These are phyloP conservation scores for Rhizoclosmatium sp. DNA, from an alignment of 192 early-diverging fungal genomes.

Conservation along the genomic window DNA sequence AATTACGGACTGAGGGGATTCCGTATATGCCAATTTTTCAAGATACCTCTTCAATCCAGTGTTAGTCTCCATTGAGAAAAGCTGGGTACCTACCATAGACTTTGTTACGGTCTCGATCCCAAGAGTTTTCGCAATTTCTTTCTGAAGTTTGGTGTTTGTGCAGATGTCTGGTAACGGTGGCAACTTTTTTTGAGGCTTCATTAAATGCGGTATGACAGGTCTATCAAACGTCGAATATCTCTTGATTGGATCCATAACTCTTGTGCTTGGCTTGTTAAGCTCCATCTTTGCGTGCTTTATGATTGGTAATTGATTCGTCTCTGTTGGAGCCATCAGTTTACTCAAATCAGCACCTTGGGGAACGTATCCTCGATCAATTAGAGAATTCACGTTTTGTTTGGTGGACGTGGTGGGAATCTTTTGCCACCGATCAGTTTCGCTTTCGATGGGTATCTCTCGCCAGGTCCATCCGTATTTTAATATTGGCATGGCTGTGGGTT, in stretches of 20 bases:
- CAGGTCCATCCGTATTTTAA: conserved; percentile 34
- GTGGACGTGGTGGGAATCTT: neutral
- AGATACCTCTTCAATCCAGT: neutral
- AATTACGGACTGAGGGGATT: conserved; percentile 11
- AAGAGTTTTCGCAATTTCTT: conserved; percentile 19
- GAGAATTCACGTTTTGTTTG: conserved; percentile 19
- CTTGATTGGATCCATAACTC: neutral
- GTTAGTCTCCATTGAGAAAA: neutral
- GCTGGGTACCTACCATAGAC: neutral
- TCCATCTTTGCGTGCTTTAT: neutral
- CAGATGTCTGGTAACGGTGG: conserved; percentile 28
- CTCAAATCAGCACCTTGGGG: conserved; percentile 26
- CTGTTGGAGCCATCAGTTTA: neutral
- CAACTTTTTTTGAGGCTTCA: neutral
- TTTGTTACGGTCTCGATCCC: conserved; percentile 1
- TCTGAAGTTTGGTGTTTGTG: conserved; percentile 14
- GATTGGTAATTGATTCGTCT: neutral
- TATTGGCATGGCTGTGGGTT: conserved; percentile 21
- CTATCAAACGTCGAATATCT: conserved; percentile 20
- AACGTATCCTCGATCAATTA: conserved; percentile 25
- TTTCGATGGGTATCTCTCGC: conserved; percentile 19
- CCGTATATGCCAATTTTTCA: conserved; percentile 19
- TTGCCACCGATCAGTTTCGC: neutral
- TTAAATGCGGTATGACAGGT: neutral
- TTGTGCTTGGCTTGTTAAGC: neutral